Percentiles rank a stretch among this genome's conserved stretches.
Conservation (phyloP, 495 filamentous ascomycete genomes). For the Pyronema omphalodes region DNA sequence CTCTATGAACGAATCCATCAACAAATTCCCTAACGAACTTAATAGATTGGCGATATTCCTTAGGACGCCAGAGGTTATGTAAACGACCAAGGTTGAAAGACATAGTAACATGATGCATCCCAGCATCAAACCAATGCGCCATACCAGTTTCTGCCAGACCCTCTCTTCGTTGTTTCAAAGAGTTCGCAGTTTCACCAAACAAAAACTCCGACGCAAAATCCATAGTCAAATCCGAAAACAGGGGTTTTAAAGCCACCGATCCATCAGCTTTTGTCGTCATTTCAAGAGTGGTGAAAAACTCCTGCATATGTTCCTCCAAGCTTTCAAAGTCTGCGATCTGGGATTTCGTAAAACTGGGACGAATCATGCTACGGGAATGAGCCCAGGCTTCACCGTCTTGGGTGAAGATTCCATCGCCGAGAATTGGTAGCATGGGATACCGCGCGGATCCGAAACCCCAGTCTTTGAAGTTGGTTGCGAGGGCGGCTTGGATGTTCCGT, state of each 20-base stretch:
- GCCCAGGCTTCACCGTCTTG: slow-evolving; percentile 47
- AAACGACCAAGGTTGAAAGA: too few species aligned
- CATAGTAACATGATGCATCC: too few species aligned
- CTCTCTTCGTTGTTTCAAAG: too few species aligned
- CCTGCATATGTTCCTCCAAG: neutral
- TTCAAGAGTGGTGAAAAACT: neutral
- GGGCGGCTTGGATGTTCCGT: neutral
- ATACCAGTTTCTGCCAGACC: too few species aligned
- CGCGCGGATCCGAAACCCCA: neutral
- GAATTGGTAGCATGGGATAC: slow-evolving; percentile 26
- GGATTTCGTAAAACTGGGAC: slow-evolving; percentile 38
- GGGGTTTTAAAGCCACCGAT: slow-evolving; percentile 41
- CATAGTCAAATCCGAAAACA: slow-evolving; percentile 32
- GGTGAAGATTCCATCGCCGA: slow-evolving; percentile 56
- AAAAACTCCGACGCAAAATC: slow-evolving; percentile 58
- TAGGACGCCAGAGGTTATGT: too few species aligned
- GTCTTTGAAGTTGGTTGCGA: neutral
- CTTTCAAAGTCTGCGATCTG: neutral
- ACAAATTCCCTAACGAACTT: too few species aligned
- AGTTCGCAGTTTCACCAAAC: slow-evolving; percentile 30
- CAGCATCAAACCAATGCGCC: too few species aligned
- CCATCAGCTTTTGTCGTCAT: neutral
- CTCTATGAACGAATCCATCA: too few species aligned
- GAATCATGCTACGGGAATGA: slow-evolving; percentile 40
- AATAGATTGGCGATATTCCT: too few species aligned